A percentile compares a stretch with the other conserved stretches of the same genome.
phyloP scores from a whole-genome alignment of 306 rosid genomes.

The Abrus precatorius region DNA sequence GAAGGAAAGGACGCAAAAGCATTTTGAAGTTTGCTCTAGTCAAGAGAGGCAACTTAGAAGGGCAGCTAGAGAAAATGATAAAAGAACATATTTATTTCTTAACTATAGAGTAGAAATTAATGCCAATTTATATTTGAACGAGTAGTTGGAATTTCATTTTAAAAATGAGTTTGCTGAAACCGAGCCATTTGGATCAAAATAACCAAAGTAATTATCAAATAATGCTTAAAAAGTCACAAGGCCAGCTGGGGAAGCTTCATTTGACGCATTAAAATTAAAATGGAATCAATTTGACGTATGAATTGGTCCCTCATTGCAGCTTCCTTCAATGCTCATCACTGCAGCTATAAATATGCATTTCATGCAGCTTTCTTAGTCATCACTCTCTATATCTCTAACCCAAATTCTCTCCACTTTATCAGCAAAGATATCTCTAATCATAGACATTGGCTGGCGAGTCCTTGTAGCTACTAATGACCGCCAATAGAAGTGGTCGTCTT shows the following conservation, averaged over 20 bases:
- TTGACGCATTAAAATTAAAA: slow-evolving; percentile 18
- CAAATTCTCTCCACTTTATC: too few relatives aligned
- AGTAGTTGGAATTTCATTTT: slow-evolving; percentile 37
- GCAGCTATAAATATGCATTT: slow-evolving; percentile 48
- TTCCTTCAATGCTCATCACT: slow-evolving; percentile 28
- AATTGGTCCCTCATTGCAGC: slow-evolving; percentile 47
- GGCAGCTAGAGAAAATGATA: not conserved
- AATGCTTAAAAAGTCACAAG: not conserved
- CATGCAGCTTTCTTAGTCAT: slow-evolving; percentile 10
- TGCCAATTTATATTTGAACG: slow-evolving; percentile 19
- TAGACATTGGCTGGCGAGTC: not conserved
- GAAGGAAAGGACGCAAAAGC: not conserved
- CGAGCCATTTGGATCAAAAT: slow-evolving; percentile 13
- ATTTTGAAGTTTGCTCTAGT: not conserved
- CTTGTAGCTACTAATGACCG: not conserved
- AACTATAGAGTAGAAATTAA: not conserved
- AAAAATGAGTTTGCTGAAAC: not conserved
- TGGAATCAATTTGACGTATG: slow-evolving; percentile 21
- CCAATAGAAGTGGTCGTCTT: slow-evolving; percentile 56
- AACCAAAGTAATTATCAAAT: not conserved
- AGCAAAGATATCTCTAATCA: not conserved
- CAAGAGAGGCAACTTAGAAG: slow-evolving; percentile 34
- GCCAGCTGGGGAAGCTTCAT: slow-evolving; percentile 53
- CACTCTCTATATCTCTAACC: not conserved
- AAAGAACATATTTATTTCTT: not conserved